Evolutionary conservation across 1,139 yeast species (phyloP).

Genomic region (Taphrina pruni): DNA sequence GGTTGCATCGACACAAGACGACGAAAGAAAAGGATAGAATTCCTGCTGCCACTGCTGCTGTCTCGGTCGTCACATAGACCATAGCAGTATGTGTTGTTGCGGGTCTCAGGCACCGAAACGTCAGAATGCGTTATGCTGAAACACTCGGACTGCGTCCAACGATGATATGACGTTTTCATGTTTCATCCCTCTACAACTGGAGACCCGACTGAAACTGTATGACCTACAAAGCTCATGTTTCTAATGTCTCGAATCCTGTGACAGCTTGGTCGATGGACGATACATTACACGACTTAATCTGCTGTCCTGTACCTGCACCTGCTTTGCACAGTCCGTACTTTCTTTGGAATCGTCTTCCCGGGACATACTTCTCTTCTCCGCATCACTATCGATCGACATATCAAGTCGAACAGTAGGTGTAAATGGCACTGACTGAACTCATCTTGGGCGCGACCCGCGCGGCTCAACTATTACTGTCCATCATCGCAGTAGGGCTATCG

Average conservation of each 20-base stretch:
- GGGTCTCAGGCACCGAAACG: neutral
- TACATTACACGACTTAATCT: too few relatives aligned
- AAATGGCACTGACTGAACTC: constrained; percentile 34
- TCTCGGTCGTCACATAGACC: neutral
- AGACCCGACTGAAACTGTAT: neutral
- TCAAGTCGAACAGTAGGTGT: neutral
- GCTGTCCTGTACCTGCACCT: too few relatives aligned
- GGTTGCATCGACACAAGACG: constrained; percentile 2
- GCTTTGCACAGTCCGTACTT: too few relatives aligned
- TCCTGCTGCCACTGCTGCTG: neutral
- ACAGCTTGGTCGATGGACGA: neutral
- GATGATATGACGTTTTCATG: neutral
- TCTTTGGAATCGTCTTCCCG: too few relatives aligned
- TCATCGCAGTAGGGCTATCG: constrained; percentile 30
- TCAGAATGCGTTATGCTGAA: neutral
- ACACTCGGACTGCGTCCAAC: neutral
- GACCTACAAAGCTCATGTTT: neutral
- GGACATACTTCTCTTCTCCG: too few relatives aligned
- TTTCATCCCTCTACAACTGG: neutral
- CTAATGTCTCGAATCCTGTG: neutral
- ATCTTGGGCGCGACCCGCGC: constrained; percentile 31
- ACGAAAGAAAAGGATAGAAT: neutral
- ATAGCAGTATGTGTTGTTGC: neutral
- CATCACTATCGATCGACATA: too few relatives aligned
- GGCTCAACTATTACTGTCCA: constrained; percentile 14